phyloP scores from a whole-genome alignment of 306 rosid genomes.

The Psophocarpus tetragonolobus region DNA sequence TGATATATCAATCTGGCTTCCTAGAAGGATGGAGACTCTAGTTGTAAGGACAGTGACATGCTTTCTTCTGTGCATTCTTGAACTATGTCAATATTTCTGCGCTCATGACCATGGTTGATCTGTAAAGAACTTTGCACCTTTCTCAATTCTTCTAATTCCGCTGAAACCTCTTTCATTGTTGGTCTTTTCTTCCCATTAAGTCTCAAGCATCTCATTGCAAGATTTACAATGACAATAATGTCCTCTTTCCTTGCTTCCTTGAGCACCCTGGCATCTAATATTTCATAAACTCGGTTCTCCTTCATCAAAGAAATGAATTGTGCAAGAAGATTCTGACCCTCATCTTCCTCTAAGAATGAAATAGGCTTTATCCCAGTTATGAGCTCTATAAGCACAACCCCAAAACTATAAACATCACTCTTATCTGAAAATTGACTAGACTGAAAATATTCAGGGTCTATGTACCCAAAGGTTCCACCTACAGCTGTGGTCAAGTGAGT shows the following conservation, averaged over 20 bases:
- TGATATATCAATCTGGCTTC: background rate
- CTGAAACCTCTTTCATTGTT: constrained; percentile 56
- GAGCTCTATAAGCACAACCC: constrained; percentile 59
- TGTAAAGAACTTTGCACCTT: constrained; percentile 32
- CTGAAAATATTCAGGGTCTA: constrained; percentile 68
- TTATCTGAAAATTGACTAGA: constrained; percentile 57
- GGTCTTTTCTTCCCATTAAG: constrained; percentile 56
- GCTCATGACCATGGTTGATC: constrained; percentile 18
- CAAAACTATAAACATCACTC: constrained; percentile 60
- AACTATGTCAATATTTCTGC: background rate
- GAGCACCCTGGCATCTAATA: constrained; percentile 42
- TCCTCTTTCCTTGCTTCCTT: constrained; percentile 42
- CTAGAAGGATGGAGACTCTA: constrained; percentile 32
- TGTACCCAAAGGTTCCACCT: constrained; percentile 67
- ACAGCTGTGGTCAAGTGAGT: constrained; percentile 64
- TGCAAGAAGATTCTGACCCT: constrained; percentile 43
- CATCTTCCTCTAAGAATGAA: constrained; percentile 31
- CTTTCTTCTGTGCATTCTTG: constrained; percentile 38
- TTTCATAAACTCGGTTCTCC: constrained; percentile 30
- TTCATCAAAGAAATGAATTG: constrained; percentile 41
- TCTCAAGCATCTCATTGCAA: constrained; percentile 56
- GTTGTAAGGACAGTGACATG: constrained; percentile 19
- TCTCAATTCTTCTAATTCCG: constrained; percentile 49
- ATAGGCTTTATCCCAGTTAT: constrained; percentile 47
- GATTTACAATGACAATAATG: constrained; percentile 41